Conservation (phyloP, 352 stramenopile genomes). For the Globisporangium alternatum region DNA sequence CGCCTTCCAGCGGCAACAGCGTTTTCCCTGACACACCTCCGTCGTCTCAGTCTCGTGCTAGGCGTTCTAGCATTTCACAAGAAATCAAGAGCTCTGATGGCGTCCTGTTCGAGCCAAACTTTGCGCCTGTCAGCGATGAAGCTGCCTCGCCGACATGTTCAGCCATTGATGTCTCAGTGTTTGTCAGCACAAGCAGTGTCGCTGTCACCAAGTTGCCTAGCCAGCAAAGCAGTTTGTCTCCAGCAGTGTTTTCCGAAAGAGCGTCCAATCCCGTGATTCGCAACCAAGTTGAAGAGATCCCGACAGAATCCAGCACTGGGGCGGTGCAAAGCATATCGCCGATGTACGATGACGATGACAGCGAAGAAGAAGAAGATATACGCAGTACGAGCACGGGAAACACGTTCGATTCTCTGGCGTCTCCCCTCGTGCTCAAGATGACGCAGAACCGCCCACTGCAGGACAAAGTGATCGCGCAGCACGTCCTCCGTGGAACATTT, state of each 20-base stretch:
- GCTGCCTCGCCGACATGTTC: background rate
- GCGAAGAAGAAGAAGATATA: background rate
- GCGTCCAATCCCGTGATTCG: background rate
- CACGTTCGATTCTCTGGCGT: conserved; percentile 15
- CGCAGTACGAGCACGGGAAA: background rate
- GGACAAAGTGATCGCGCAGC: conserved; percentile 51
- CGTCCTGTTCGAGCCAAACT: background rate
- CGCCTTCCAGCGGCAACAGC: background rate
- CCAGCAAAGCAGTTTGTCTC: background rate
- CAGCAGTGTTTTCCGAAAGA: background rate
- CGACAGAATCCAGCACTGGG: background rate
- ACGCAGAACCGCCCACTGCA: conserved; percentile 22
- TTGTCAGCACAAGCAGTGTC: background rate
- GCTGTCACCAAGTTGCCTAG: background rate
- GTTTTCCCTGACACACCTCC: background rate
- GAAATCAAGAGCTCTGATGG: background rate
- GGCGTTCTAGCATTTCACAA: background rate
- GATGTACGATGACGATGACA: background rate
- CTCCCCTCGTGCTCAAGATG: conserved; percentile 40
- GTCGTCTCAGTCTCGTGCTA: background rate
- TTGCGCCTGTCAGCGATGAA: background rate
- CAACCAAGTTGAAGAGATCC: background rate
- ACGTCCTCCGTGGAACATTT: conserved; percentile 56
- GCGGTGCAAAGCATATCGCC: background rate
- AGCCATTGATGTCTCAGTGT: background rate